Evolutionary conservation across 1,284 basidiomycete species (phyloP).

Genomic region (Acaromyces ingoldii): DNA sequence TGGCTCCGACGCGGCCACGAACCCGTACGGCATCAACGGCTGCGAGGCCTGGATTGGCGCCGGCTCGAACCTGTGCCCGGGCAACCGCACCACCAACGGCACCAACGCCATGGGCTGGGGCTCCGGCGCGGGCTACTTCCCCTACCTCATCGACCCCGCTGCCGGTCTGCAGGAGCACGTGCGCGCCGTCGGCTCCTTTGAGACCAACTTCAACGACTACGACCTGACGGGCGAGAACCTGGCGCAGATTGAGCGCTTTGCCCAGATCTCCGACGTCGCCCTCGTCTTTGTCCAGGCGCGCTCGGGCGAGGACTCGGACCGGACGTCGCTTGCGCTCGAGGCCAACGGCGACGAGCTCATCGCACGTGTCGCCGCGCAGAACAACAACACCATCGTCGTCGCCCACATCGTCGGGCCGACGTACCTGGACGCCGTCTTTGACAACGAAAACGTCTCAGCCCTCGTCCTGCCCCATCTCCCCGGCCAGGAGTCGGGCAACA

Average conservation of each 20-base stretch:
- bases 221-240: slow-evolving; percentile 22
- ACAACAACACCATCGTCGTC: slow-evolving; percentile 33
- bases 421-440: slow-evolving; percentile 22
- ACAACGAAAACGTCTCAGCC: slow-evolving; percentile 35
- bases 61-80: slow-evolving; percentile 13
- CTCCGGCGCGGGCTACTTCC: slow-evolving; percentile 56
- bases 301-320: slow-evolving; percentile 55
- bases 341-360: slow-evolving; percentile 60
- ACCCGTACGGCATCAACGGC: slow-evolving; percentile 66
- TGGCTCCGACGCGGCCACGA: slow-evolving; percentile 63
- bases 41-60: slow-evolving; percentile 59
- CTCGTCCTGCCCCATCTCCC: slow-evolving; percentile 62
- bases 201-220: slow-evolving; percentile 63
- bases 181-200: slow-evolving; percentile 57
- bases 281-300: slow-evolving; percentile 60
- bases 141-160: slow-evolving; percentile 56
- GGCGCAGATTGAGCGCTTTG: slow-evolving; percentile 22
- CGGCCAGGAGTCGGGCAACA: slow-evolving; percentile 72
- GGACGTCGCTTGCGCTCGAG: slow-evolving; percentile 74
- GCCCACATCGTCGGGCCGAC: slow-evolving; percentile 23
- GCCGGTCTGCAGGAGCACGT: slow-evolving; percentile 64
- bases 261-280: slow-evolving; percentile 52
- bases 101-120: slow-evolving; percentile 77
- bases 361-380: slow-evolving; percentile 22
- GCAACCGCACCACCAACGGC: slow-evolving; percentile 51